Evolutionary conservation across 192 early-diverging fungal species (phyloP), one percentile per base, ranked within the genome.

Genomic region (Coemansia sp.): DNA sequence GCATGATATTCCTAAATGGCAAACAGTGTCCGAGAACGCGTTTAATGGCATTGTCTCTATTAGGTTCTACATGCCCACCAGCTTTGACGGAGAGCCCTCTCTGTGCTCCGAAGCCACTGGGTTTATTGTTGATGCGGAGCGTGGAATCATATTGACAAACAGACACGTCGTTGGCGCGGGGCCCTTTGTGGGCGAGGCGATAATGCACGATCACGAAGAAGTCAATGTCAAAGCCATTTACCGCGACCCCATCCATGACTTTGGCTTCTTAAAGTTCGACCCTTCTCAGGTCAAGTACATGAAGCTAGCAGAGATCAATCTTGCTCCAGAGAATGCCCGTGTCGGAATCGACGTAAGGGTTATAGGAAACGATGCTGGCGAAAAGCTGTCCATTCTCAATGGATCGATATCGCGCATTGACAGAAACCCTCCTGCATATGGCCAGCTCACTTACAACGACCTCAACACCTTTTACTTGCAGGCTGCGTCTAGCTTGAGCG

Each of bases 391-490:
- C 22, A 92, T 93, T 72, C 70, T 93, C 66, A 86, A 88, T 4
- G 91, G 91, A 32, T 90, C 89, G 0, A 67, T 94, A 6, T 90
- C 93, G 34, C 82, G 91, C 38, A 69, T 93, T 45, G 93, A 94
- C 68, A 77, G 93, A 45, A 89, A 87, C 64, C 88, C 88, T 1
- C 92, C 92, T 2, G 87, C 87, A 56, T 90, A 91, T 63, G 90
- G 90, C 38, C 69, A 81, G 20, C 81, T 87, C 18, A 88, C 88
- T 54, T 91, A 90, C 81, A 90, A 89, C 58, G 92, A 94, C 57
- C 87, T 92, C 69, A 94, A 93, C 72, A 93, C 91, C 2, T 94
- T 94, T 74, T 94, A 93, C 74, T 74, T 92, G 14, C 90, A 92
- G 76, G 89, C 91, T 1, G 88, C 91, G 1, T 88, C 93, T 12